phyloP scores from a whole-genome alignment of 441 rosid genomes.

The Metrosideros polymorpha region DNA sequence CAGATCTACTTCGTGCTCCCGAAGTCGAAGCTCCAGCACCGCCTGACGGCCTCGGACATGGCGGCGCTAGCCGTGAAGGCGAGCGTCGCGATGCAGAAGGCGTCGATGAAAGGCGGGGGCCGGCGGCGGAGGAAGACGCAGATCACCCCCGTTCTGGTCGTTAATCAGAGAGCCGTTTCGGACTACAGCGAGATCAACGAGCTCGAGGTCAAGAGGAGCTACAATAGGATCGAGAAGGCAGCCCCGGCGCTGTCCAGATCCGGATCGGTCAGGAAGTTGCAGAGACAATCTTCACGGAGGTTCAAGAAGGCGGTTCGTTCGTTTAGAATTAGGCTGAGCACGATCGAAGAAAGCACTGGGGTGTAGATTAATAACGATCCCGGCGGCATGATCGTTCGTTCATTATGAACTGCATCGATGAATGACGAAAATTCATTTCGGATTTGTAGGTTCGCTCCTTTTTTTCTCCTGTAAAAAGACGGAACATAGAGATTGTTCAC shows the following conservation, averaged over 20 bases:
- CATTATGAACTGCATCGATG: not conserved
- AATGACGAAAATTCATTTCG: not conserved
- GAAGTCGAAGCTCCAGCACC: not conserved
- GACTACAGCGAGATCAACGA: too few relatives aligned
- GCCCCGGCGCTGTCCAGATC: not conserved
- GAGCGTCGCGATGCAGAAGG: slow-evolving; percentile 5
- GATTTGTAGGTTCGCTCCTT: not conserved
- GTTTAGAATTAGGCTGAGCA: slow-evolving; percentile 5
- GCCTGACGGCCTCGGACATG: slow-evolving; percentile 9
- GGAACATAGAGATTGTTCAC: not conserved
- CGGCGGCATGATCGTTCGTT: not conserved
- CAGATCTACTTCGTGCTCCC: slow-evolving; percentile 14
- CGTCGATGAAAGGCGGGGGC: not conserved
- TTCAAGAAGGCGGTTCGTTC: not conserved
- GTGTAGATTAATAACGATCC: not conserved
- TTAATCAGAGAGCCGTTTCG: not conserved
- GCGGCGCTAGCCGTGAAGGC: slow-evolving; percentile 10
- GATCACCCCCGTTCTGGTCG: not conserved
- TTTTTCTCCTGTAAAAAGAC: not conserved
- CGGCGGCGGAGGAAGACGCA: not conserved
- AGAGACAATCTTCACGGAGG: not conserved
- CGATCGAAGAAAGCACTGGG: not conserved
- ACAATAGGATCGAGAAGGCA: not conserved
- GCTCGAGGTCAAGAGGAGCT: not conserved
- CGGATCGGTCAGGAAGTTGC: not conserved